Base-by-base conservation (phyloP, 768 basidiomycete genomes). In the Termitomyces bulborhizus region DNA sequence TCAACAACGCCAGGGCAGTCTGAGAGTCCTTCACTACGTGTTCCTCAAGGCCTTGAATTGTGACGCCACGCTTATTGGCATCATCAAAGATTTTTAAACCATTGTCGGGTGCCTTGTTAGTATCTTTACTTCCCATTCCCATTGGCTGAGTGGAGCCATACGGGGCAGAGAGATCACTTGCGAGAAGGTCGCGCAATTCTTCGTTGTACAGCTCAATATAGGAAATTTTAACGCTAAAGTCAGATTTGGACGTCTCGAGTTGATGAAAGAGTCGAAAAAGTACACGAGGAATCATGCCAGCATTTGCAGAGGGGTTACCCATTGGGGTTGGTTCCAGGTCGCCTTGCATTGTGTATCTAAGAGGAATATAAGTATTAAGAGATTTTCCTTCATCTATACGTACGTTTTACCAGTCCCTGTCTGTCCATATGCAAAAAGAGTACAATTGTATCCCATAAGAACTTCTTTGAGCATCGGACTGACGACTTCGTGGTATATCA, bases 321-420 rank as follows among this genome's bases (percentile, higher is more conserved):
- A 92, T 82, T 0, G 88, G 85, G 0, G 92, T 91, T 0, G 84
- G 86, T 3, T 76, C 74, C 24, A 97, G 73, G 66, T 99, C 94
- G 15, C 97, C 97, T 71, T 98, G 94, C 97, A 98, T 99, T 3
- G 97, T 99, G 66, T 94, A 89, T 43, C 86, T 90, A 51, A 15
- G 39, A 21, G 12, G 26, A 39, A 47, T 26, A 50, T 60, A 24
- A 51, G 32, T 54, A 24, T 40, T 48, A 16, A 55, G 18, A 49
- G 45, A 8, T 7, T 31, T 49, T 47, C n/a, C 43, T 8, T 16
- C 11, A 34, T 36, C 9, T 6, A 15, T 3, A 75, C 91, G 63
- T 68, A 97, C 93, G 97, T 98, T 75, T 99, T 99, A 21, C 97
- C 97, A 0, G 97, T 98, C 0, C 97, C 97, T 0, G 97, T 98